Base-by-base conservation (phyloP, 176 grass and related monocot genomes). In the Oryza meridionalis region DNA sequence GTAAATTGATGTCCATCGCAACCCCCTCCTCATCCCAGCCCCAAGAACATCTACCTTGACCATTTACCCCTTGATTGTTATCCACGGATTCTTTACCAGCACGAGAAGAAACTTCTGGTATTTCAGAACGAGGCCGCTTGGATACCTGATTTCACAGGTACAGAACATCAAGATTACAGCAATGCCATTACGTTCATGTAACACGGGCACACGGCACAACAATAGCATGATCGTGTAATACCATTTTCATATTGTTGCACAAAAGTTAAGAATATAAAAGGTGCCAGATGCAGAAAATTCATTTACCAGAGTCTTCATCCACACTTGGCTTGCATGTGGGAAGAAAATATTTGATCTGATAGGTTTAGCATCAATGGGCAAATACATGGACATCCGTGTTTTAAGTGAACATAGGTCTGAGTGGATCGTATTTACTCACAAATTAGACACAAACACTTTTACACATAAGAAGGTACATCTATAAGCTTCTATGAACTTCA, bases 1-100 rank as follows among this genome's bases (percentile, higher is more conserved):
- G 91, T 72, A 88, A 84, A 84, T 92, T 84, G 42, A 96, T 90
- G 51, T 98, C 96, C 89, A 98, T 91, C 53, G 84, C 89, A 68
- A 86, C 80, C 72, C 86, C 86, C 10, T 93, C 95, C 63, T 94
- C 91, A 81, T 92, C 96, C 88, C 88, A 92, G 75, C 96, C 87
- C 93, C 89, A 95, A 72, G 87, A 88, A 75, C 73, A 81, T 33
- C 88, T 75, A 75, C 86, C 77, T 61, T 96, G 88, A 68, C 55
- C 66, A 68, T 88, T 85, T 77, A 87, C 66, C 72, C 80, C 85
- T 80, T 88, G 85, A 59, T 88, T 78, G 46, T 85, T 88, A 83
- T 78, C 79, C 67, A 51, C 12, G 49, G 86, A 49, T 73, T 88
- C 85, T 89, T 91, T 90, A 73, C 85, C 91, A 66, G 91, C 67